Evolutionary conservation across 192 early-diverging fungal genomes (phyloP).

Genomic region (Phlyctochytrium bullatum): DNA sequence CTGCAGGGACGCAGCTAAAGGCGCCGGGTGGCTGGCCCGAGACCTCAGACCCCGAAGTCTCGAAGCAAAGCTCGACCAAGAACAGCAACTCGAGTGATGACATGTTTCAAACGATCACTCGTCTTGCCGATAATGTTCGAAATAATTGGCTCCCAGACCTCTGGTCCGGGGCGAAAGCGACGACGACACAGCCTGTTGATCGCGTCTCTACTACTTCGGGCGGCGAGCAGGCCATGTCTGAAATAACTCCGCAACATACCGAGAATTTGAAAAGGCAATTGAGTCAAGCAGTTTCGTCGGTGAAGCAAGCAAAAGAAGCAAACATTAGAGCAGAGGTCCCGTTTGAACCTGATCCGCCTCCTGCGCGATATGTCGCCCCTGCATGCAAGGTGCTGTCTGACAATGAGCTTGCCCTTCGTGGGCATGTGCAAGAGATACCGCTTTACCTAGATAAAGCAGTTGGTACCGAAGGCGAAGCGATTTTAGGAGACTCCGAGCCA

Average conservation of each 20-base stretch:
- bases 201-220: no score
- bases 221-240: conserved; percentile 3
- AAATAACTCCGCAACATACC: conserved; percentile 29
- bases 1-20: background rate
- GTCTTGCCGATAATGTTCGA: background rate
- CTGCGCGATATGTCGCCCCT: background rate
- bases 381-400: conserved; percentile 38
- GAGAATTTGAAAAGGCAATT: conserved; percentile 39
- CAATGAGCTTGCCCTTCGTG: conserved; percentile 31
- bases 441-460: conserved; percentile 37
- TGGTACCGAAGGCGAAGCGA: conserved; percentile 2
- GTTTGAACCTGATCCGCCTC: conserved; percentile 22
- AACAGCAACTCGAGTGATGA: background rate
- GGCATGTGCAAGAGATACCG: conserved; percentile 23
- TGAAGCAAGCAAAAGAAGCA: conserved; percentile 34
- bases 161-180: background rate
- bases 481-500: conserved; percentile 5
- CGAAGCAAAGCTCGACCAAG: background rate
- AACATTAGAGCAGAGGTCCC: conserved; percentile 39
- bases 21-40: background rate
- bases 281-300: conserved; percentile 27
- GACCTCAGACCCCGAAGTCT: no score
- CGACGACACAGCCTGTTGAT: background rate
- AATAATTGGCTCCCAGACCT: background rate
- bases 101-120: background rate